These are phyloP conservation scores for Papilionanthe hybrid DNA, from an alignment of 116 monocot species.

Conservation along the genomic window DNA sequence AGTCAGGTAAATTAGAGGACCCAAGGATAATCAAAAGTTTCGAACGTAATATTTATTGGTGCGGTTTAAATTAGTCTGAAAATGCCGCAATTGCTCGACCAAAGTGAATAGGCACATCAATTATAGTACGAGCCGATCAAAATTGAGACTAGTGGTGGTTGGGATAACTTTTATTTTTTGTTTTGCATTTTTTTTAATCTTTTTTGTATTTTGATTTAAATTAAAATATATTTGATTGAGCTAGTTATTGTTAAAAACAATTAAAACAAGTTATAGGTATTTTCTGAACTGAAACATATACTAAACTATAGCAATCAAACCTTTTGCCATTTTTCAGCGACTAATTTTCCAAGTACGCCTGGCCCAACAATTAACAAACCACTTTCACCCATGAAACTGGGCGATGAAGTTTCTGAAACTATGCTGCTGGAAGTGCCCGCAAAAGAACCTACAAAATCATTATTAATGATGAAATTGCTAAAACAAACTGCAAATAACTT, in stretches of 20 bases:
- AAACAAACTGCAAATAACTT: constrained; percentile 1
- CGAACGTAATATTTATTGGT: background rate
- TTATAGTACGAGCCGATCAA: background rate
- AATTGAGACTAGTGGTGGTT: background rate
- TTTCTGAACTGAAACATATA: background rate
- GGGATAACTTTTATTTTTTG: too few relatives aligned
- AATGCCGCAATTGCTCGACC: background rate
- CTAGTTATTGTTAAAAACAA: too few relatives aligned
- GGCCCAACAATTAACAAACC: constrained; percentile 50
- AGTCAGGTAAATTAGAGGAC: background rate
- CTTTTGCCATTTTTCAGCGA: constrained; percentile 50
- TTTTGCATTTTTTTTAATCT: too few relatives aligned
- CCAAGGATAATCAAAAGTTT: background rate
- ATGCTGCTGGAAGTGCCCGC: constrained; percentile 15
- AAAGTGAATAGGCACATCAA: background rate
- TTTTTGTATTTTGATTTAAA: too few relatives aligned
- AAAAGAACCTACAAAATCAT: background rate
- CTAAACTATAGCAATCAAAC: constrained; percentile 12
- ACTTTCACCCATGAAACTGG: constrained; percentile 16
- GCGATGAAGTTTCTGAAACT: constrained; percentile 16
- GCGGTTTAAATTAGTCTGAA: background rate
- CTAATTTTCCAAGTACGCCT: constrained; percentile 47
- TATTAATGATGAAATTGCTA: background rate
- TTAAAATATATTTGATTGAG: too few relatives aligned
- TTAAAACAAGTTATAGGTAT: background rate